Base-by-base conservation (phyloP, 2,329 filamentous ascomycete species). In the Trichophyton verrucosum region DNA sequence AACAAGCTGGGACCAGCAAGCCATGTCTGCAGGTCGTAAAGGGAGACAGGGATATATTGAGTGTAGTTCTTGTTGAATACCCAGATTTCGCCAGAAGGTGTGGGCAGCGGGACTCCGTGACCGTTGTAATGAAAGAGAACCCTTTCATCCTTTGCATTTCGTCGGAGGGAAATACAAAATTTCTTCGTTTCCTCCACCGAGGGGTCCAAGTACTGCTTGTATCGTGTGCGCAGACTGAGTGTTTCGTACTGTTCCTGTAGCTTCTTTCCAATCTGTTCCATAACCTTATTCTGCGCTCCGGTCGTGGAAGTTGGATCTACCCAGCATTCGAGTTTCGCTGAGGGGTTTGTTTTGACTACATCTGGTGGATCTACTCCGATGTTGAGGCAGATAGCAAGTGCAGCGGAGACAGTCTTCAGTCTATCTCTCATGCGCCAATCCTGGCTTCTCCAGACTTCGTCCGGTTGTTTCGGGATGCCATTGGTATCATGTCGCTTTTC, bases 31-130 rank as follows among this genome's bases (percentile, higher is more conserved):
- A 99, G 77, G 71, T 99, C 94, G 69, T 95, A 96, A 7, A 99
- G 78, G 0, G 92, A 96, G 49, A 99, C 89, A 0, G 94, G 94
- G 47, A 99, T 99, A 71, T 99, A 99, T 74, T 99, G 94, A 0
- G 94, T 99, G 72, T 96, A 99, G 66, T 90, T 97, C 68, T 94
- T 92, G 75, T 99, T 99, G 74, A 99, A 99, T 3, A 97, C 95
- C 94, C 94, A 99, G 20, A 99, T 95, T 73, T 99, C 94, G 13
- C 94, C 94, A 3, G 92, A 96, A 2, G 88, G 85, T 0, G 94
- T 99, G 2, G 94, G 94, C 69, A 96, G 90, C 1, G 94, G 94
- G 9, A 99, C 94, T 55, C 94, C 94, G 73, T 99, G 94, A 15
- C 94, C 94, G 68, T 99, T 99, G 79, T 99, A 99, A 72, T 99